Evolutionary conservation across 2,329 filamentous ascomycete genomes (phyloP).

Genomic region (Colletotrichum theobromicola): DNA sequence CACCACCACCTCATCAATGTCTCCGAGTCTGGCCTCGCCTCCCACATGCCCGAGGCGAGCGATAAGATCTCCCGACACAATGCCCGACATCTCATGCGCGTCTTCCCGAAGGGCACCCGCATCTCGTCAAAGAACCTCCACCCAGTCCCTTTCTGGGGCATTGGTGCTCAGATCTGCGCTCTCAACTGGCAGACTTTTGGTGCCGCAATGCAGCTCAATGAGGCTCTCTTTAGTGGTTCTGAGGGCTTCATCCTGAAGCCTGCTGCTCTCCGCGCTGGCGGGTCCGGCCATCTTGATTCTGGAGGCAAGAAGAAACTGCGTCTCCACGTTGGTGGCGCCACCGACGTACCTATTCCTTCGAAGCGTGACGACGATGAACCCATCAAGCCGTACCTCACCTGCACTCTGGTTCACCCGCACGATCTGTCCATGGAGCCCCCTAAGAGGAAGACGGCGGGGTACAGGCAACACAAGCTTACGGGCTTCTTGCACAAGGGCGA

Average conservation of each 20-base stretch:
- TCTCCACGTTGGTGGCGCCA: constrained; percentile 67
- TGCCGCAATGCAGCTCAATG: constrained; percentile 70
- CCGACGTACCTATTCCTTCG: constrained; percentile 60
- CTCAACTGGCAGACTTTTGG: constrained; percentile 75
- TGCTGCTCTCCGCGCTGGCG: constrained; percentile 60
- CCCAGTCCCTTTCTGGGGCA: constrained; percentile 68
- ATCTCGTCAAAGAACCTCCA: constrained; percentile 70
- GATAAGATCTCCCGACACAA: constrained; percentile 65
- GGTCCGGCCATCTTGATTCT: constrained; percentile 52
- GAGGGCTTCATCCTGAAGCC: constrained; percentile 73
- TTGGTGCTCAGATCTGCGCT: constrained; percentile 73
- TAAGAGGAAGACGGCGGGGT: constrained; percentile 67
- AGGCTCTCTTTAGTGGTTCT: constrained; percentile 69
- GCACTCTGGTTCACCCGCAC: constrained; percentile 65
- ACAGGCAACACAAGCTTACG: constrained; percentile 62
- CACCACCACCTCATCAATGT: constrained; percentile 74
- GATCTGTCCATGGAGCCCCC: constrained; percentile 50
- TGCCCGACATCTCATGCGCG: constrained; percentile 70
- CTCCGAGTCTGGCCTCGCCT: constrained; percentile 64
- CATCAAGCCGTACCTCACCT: constrained; percentile 69
- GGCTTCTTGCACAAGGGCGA: constrained; percentile 62
- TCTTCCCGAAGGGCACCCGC: constrained; percentile 72
- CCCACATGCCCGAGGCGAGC: constrained; percentile 52
- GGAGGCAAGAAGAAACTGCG: constrained; percentile 51
- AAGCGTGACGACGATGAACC: constrained; percentile 52